Percentiles rank a stretch among this genome's conserved stretches.
phyloP scores from a whole-genome alignment of 2,329 filamentous ascomycete species.

The Meredithiella fracta region DNA sequence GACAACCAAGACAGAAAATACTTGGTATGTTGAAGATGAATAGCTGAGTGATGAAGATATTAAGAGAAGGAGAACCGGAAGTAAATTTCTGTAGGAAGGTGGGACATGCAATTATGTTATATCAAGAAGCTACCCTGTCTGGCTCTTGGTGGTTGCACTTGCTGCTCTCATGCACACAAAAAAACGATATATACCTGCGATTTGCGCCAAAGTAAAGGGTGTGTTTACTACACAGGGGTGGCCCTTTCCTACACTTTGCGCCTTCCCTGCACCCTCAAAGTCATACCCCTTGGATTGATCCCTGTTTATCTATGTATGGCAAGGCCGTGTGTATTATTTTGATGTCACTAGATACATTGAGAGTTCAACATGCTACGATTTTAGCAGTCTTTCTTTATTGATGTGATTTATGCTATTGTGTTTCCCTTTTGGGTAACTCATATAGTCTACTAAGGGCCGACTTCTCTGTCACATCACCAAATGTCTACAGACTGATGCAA shows the following conservation, averaged over 20 bases:
- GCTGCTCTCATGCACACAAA: not conserved
- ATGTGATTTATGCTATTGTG: not conserved
- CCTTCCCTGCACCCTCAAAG: not conserved
- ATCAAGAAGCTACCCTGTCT: conserved; percentile 2
- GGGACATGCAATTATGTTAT: conserved; percentile 6
- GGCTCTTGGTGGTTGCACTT: not conserved
- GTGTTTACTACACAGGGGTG: not conserved
- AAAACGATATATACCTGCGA: conserved; percentile 1
- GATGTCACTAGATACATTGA: not conserved
- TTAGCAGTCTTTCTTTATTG: not conserved
- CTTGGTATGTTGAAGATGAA: not conserved
- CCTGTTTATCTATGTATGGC: not conserved
- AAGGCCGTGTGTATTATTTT: not conserved
- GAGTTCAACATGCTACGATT: not conserved
- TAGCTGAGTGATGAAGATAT: not conserved
- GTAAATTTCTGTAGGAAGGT: not conserved
- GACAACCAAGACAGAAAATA: not conserved
- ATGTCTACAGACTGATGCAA: not conserved
- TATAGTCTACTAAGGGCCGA: too few relatives aligned
- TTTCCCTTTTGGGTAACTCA: too few relatives aligned
- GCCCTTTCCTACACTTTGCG: not conserved
- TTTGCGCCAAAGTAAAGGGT: not conserved
- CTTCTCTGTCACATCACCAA: too few relatives aligned
- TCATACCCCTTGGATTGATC: not conserved
- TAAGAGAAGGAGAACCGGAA: not conserved